phyloP scores from a whole-genome alignment of 78 protist species.

The Paratrimastix pyriformis region DNA sequence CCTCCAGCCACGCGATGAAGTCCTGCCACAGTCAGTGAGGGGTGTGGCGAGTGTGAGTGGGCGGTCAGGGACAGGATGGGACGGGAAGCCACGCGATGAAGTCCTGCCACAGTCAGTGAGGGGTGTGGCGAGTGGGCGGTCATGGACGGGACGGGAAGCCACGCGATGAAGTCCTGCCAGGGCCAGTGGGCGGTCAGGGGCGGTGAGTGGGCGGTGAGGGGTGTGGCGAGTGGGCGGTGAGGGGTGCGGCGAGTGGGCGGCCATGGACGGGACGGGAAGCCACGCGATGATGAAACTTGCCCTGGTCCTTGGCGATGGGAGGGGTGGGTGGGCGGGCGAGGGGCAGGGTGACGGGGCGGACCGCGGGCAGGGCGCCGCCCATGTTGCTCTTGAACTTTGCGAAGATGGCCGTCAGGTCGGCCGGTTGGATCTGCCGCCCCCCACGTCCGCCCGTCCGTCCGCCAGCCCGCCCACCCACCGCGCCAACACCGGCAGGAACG shows the following conservation, averaged over 20 bases:
- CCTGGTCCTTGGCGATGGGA: not conserved
- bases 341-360: not conserved
- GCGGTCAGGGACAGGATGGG: not conserved
- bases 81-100: constrained; percentile 20
- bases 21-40: not conserved
- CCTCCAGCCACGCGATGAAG: constrained; percentile 27
- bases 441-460: too few relatives aligned
- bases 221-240: not conserved
- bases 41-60: not conserved
- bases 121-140: not conserved
- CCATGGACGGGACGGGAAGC: not conserved
- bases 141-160: not conserved
- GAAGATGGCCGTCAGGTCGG: not conserved
- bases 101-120: constrained; percentile 1
- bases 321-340: not conserved
- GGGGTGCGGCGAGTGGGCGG: not conserved
- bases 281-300: not conserved
- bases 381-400: not conserved
- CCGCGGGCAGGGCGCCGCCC: not conserved
- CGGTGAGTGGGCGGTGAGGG: not conserved
- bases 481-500: not conserved
- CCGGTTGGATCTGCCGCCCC: not conserved
- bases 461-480: constrained; percentile 1
- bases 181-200: not conserved
- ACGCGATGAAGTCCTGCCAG: constrained; percentile 15